Conservation (phyloP, 257 asterid genomes). For the Solanum chiquidenum region DNA sequence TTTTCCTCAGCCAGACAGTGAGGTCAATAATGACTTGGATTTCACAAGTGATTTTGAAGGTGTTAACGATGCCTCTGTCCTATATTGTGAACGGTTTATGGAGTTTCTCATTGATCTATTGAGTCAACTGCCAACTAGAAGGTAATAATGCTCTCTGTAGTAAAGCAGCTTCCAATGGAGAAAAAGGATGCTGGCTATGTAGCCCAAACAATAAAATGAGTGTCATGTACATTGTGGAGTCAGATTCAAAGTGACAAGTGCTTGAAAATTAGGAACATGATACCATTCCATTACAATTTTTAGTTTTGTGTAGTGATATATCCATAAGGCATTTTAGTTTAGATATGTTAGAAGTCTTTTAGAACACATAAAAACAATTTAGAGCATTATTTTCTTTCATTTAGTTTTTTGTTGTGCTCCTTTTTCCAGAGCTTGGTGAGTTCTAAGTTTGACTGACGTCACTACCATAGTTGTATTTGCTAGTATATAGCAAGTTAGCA, state of each 20-base stretch:
- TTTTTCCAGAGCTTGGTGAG: background rate
- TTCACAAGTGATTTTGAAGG: conserved; percentile 23
- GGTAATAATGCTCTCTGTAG: conserved; percentile 26
- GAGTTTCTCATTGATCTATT: conserved; percentile 96
- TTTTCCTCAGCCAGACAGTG: conserved; percentile 29
- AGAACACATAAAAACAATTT: background rate
- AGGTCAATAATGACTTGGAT: conserved; percentile 23
- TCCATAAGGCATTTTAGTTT: background rate
- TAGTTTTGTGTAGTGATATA: background rate
- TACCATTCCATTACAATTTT: background rate
- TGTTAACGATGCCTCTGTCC: conserved; percentile 61
- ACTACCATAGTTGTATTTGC: background rate
- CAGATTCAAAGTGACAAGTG: background rate
- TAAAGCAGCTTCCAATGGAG: background rate
- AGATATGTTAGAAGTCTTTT: background rate
- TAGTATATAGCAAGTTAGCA: background rate
- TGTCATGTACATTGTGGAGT: background rate
- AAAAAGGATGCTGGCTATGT: background rate
- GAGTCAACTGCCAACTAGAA: conserved; percentile 98
- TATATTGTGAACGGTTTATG: conserved; percentile 95
- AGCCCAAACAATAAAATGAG: background rate
- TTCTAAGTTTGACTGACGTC: background rate
- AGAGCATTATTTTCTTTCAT: background rate
- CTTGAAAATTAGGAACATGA: background rate
- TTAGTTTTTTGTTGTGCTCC: background rate